Conservation (phyloP, 2,329 filamentous ascomycete species). For the Penicillium sp. region DNA sequence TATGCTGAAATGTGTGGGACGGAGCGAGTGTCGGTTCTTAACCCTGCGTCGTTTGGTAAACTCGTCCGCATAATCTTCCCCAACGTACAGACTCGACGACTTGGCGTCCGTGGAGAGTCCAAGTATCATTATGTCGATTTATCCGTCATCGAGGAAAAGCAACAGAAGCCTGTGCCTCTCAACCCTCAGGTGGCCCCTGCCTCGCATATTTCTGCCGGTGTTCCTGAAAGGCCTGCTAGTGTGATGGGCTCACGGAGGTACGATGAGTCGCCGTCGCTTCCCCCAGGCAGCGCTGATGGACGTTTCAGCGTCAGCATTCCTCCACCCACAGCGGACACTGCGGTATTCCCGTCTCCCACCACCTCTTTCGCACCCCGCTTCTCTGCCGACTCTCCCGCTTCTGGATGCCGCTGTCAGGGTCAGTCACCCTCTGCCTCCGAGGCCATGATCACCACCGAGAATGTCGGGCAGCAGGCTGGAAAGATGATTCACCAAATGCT, state of each 20-base stretch:
- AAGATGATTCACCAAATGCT: conserved; percentile 41
- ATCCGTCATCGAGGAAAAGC: conserved; percentile 45
- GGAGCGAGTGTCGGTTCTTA: conserved; percentile 88
- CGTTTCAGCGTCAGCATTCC: conserved; percentile 28
- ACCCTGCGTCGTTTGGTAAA: conserved; percentile 96
- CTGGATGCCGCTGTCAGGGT: conserved; percentile 31
- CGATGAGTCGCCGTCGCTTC: conserved; percentile 1
- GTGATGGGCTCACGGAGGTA: conserved; percentile 32
- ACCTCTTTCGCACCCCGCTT: conserved; percentile 35
- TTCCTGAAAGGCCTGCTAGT: conserved; percentile 25
- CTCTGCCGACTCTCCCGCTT: conserved; percentile 17
- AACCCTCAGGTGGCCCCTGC: conserved; percentile 25
- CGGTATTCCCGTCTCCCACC: conserved; percentile 39
- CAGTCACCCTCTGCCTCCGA: conserved; percentile 27
- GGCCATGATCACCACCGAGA: conserved; percentile 34
- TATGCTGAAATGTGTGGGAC: conserved; percentile 91
- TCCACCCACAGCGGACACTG: conserved; percentile 36
- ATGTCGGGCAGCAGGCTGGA: conserved; percentile 36
- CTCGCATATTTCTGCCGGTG: conserved; percentile 14
- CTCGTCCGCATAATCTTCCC: conserved; percentile 94
- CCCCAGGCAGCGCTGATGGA: conserved; percentile 10
- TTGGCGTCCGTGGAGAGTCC: conserved; percentile 92
- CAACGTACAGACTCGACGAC: conserved; percentile 82
- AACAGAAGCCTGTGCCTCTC: conserved; percentile 30
- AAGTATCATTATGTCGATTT: conserved; percentile 83